Conservation (phyloP, 73 alveolate genomes). For the Tetrahymena malaccensis region DNA sequence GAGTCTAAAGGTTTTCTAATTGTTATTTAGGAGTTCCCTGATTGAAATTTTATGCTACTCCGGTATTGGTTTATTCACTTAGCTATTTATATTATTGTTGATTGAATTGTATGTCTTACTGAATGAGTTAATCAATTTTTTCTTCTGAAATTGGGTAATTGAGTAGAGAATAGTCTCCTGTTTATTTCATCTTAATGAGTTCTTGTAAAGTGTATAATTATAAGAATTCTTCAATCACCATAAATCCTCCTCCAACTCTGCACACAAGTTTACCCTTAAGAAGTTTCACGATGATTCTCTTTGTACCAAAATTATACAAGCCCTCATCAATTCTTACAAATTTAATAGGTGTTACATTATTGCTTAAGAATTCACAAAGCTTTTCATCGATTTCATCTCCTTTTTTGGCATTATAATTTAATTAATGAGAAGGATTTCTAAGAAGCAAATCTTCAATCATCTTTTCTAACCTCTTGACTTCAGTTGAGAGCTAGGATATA, state of each 20-base stretch:
- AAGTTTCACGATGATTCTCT: conserved; percentile 48
- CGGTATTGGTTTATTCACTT: not conserved
- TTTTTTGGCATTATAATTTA: not conserved
- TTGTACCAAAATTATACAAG: conserved; percentile 54
- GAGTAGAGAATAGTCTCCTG: not conserved
- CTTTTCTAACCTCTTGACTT: not conserved
- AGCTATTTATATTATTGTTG: not conserved
- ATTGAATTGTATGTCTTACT: not conserved
- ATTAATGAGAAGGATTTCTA: not conserved
- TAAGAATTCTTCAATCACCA: conserved; percentile 54
- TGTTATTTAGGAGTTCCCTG: not conserved
- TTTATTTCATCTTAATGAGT: conserved; percentile 26
- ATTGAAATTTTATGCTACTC: not conserved
- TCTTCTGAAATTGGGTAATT: not conserved
- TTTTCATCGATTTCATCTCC: conserved; percentile 52
- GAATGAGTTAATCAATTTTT: not conserved
- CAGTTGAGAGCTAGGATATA: not conserved
- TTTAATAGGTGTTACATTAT: conserved; percentile 51
- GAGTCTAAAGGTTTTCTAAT: not conserved
- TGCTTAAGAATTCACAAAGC: conserved; percentile 49
- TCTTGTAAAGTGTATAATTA: conserved; percentile 45
- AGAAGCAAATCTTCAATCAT: not conserved
- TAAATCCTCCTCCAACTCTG: conserved; percentile 67
- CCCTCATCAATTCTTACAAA: conserved; percentile 53
- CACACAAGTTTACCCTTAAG: conserved; percentile 49